phyloP scores from a whole-genome alignment of 495 filamentous ascomycete genomes.

The Penicillium silybi region DNA sequence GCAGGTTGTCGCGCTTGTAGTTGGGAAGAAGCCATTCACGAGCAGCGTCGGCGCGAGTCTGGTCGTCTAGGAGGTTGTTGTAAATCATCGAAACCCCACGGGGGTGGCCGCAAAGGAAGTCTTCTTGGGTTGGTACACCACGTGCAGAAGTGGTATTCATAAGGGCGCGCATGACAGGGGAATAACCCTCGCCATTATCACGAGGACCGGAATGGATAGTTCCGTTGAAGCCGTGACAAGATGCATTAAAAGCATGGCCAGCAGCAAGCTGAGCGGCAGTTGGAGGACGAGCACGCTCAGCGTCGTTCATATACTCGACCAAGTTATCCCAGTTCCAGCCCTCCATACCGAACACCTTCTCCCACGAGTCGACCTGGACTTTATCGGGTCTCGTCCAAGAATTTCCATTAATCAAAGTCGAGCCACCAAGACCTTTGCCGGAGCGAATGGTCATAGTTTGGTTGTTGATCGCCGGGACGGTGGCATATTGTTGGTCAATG shows the following conservation, averaged over 20 bases:
- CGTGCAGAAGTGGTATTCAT: slow-evolving; percentile 13
- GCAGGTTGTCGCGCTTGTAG: slow-evolving; percentile 39
- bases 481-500: slow-evolving; percentile 17
- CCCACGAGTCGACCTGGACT: slow-evolving; percentile 50
- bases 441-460: slow-evolving; percentile 11
- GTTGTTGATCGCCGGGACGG: slow-evolving; percentile 11
- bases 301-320: slow-evolving; percentile 35
- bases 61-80: slow-evolving; percentile 20
- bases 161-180: slow-evolving; percentile 19
- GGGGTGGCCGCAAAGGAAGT: slow-evolving; percentile 23
- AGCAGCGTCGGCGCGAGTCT: slow-evolving; percentile 36
- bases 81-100: slow-evolving; percentile 28
- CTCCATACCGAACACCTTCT: slow-evolving; percentile 39
- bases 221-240: slow-evolving; percentile 23
- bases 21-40: slow-evolving; percentile 47
- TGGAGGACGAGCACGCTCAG: slow-evolving; percentile 18
- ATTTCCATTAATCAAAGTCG: slow-evolving; percentile 52
- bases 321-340: slow-evolving; percentile 52
- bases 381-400: slow-evolving; percentile 45
- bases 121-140: slow-evolving; percentile 17
- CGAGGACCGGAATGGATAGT: slow-evolving; percentile 24
- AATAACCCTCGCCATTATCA: slow-evolving; percentile 15
- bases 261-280: slow-evolving; percentile 15
- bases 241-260: slow-evolving; percentile 18
- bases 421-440: slow-evolving; percentile 44